Evolutionary conservation across 208 protist genomes (phyloP).

Genomic region (Angomonas ambiguus): DNA sequence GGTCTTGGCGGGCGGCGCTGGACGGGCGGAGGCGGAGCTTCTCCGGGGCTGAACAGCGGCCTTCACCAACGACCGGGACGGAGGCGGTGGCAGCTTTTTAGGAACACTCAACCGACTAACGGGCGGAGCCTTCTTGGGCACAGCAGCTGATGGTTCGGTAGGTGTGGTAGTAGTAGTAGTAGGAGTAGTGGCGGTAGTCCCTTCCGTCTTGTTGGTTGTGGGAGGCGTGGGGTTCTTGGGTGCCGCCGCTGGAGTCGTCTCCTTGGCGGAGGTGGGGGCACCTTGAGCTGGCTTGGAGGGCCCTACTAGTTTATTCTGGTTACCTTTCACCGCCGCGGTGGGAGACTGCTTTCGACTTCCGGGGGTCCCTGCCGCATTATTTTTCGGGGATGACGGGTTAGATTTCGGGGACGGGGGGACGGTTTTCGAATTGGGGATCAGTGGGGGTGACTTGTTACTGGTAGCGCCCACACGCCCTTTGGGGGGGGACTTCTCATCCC

Average conservation of each 20-base stretch:
- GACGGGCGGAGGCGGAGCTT: not conserved
- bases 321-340: not conserved
- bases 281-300: no score
- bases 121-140: not conserved
- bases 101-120: not conserved
- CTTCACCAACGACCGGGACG: not conserved
- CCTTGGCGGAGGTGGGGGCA: not conserved
- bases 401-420: not conserved
- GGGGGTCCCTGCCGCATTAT: not conserved
- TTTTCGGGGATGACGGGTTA: not conserved
- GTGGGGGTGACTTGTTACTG: not conserved
- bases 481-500: not conserved
- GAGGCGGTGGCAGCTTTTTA: not conserved
- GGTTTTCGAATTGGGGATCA: not conserved
- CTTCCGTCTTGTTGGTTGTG: not conserved
- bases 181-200: not conserved
- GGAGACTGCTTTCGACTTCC: not conserved
- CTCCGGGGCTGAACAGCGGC: not conserved
- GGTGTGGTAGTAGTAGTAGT: conserved; percentile 4
- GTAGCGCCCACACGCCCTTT: not conserved
- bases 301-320: no score
- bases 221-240: not conserved
- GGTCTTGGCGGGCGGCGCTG: not conserved
- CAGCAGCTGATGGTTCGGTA: no score
- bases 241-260: not conserved